These are phyloP conservation scores for Nakazawaea peltata DNA, from an alignment of 805 yeast species.

Conservation along the genomic window DNA sequence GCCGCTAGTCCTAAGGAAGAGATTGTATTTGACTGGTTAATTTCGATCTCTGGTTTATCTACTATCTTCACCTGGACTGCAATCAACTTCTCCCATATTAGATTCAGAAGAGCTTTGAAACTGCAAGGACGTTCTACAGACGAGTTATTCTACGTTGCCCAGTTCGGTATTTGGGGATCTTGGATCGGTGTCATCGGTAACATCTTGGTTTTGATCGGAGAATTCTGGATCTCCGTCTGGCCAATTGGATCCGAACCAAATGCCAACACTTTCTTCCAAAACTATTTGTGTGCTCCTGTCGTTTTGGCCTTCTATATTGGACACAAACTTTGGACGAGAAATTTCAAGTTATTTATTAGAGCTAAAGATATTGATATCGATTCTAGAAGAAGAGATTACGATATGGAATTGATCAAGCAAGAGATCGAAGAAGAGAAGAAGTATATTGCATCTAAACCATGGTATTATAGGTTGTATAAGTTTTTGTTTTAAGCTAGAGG, in stretches of 20 bases:
- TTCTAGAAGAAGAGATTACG: slow-evolving; percentile 53
- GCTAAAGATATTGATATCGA: slow-evolving; percentile 51
- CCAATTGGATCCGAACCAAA: slow-evolving; percentile 39
- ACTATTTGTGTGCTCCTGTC: slow-evolving; percentile 41
- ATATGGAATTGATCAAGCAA: slow-evolving; percentile 41
- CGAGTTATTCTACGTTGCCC: slow-evolving; percentile 48
- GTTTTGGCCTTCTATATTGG: slow-evolving; percentile 36
- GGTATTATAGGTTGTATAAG: slow-evolving; percentile 25
- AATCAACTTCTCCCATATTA: slow-evolving; percentile 43
- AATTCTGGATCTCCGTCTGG: slow-evolving; percentile 54
- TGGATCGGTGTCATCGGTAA: slow-evolving; percentile 40
- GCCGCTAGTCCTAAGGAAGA: slow-evolving; percentile 47
- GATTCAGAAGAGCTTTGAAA: slow-evolving; percentile 47
- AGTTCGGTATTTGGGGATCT: slow-evolving; percentile 46
- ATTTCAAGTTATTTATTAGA: slow-evolving; percentile 28
- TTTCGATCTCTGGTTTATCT: slow-evolving; percentile 50
- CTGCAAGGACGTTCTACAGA: slow-evolving; percentile 39
- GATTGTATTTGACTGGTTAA: slow-evolving; percentile 49
- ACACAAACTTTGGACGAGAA: slow-evolving; percentile 40
- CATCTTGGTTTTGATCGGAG: slow-evolving; percentile 41
- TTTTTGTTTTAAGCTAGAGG: slow-evolving; percentile 44
- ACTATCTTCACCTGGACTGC: slow-evolving; percentile 50
- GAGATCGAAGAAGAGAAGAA: slow-evolving; percentile 46
- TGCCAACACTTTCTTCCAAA: slow-evolving; percentile 40
- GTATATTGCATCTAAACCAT: slow-evolving; percentile 21